Evolutionary conservation across 1,139 yeast species (phyloP).

Genomic region (Pichia inconspicua): DNA sequence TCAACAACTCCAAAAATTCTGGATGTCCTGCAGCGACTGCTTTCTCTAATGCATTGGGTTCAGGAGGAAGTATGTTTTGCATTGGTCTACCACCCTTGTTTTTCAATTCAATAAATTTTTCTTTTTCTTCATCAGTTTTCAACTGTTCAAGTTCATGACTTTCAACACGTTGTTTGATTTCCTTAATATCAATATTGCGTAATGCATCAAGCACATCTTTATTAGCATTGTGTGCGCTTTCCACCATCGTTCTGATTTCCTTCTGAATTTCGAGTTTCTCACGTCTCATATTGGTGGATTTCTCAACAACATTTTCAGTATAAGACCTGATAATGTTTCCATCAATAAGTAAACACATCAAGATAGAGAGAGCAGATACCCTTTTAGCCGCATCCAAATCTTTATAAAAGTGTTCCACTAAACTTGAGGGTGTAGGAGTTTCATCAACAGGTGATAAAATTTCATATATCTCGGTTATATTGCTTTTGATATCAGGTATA

Average conservation of each 20-base stretch:
- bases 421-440: constrained; percentile 42
- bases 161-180: constrained; percentile 19
- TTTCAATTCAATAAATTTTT: constrained; percentile 14
- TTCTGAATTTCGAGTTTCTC: constrained; percentile 61
- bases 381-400: constrained; percentile 42
- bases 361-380: constrained; percentile 44
- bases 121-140: constrained; percentile 12
- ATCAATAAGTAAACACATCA: constrained; percentile 50
- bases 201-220: constrained; percentile 31
- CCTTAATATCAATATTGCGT: constrained; percentile 21
- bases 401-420: constrained; percentile 43
- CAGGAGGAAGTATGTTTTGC: constrained; percentile 29
- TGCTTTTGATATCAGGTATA: constrained; percentile 44
- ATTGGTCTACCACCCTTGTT: constrained; percentile 28
- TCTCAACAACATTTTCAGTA: constrained; percentile 64
- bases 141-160: constrained; percentile 15
- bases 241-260: constrained; percentile 47
- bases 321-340: constrained; percentile 54
- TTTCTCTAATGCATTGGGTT: constrained; percentile 43
- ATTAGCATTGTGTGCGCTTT: constrained; percentile 43
- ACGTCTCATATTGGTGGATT: constrained; percentile 54
- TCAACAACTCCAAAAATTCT: constrained; percentile 41
- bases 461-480: constrained; percentile 40
- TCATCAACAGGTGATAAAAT: constrained; percentile 50
- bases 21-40: constrained; percentile 39